Evolutionary conservation across 441 rosid species (phyloP).

Genomic region (Erodium chrysanthum): DNA sequence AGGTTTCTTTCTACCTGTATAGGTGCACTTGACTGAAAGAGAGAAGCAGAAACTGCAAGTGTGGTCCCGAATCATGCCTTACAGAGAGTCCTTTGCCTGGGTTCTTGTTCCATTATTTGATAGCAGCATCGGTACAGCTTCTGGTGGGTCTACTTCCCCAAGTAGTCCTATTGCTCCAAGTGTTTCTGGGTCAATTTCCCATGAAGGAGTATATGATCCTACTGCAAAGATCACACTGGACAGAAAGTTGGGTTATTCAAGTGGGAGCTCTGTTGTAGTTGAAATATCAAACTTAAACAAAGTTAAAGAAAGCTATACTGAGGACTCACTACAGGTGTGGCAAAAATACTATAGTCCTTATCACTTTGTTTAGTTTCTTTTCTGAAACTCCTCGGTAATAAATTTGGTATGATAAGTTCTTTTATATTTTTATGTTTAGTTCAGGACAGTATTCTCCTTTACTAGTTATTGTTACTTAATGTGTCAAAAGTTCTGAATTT

Average conservation of each 20-base stretch:
- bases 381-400: too few species aligned
- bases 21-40: slow-evolving; percentile 91
- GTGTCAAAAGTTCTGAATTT: too few species aligned
- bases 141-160: slow-evolving; percentile 92
- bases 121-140: slow-evolving; percentile 62
- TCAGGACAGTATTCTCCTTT: too few species aligned
- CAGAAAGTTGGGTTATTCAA: slow-evolving; percentile 74
- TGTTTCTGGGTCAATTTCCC: slow-evolving; percentile 80
- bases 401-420: too few species aligned
- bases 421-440: too few species aligned
- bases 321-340: slow-evolving; percentile 90
- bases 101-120: slow-evolving; percentile 97
- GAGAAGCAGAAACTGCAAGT: slow-evolving; percentile 98
- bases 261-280: slow-evolving; percentile 80
- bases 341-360: neutral
- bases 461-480: too few species aligned
- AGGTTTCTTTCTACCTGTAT: slow-evolving; percentile 21
- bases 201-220: slow-evolving; percentile 75
- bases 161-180: slow-evolving; percentile 94
- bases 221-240: slow-evolving; percentile 79
- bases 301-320: slow-evolving; percentile 95
- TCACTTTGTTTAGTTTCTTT: too few species aligned
- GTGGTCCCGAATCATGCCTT: slow-evolving; percentile 99
- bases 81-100: slow-evolving; percentile 97
- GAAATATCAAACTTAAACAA: slow-evolving; percentile 94